phyloP scores from a whole-genome alignment of 306 rosid species.

The Herpetospermum pedunculosum region DNA sequence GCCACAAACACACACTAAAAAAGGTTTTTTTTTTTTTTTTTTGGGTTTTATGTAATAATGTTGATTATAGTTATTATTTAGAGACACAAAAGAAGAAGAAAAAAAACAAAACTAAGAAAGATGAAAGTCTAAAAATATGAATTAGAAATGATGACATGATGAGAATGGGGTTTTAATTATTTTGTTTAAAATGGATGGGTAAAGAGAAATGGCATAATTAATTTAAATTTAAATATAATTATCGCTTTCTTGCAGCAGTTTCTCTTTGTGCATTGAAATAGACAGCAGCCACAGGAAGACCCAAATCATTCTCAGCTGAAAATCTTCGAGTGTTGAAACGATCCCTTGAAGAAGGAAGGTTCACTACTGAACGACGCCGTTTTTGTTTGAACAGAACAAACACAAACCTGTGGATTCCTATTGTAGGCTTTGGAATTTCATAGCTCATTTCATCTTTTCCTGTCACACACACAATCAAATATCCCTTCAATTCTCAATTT shows the following conservation, averaged over 20 bases:
- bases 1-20: not conserved
- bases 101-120: not conserved
- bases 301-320: conserved; percentile 47
- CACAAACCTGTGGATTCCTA: conserved; percentile 91
- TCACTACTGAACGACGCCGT: conserved; percentile 39
- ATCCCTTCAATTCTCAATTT: too few species aligned
- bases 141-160: not conserved
- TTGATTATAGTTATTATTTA: not conserved
- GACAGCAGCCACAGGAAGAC: conserved; percentile 79
- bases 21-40: not conserved
- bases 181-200: not conserved
- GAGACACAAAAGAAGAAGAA: not conserved
- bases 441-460: conserved; percentile 65
- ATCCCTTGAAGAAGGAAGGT: conserved; percentile 47
- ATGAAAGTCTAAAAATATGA: not conserved
- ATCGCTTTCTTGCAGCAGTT: conserved; percentile 3
- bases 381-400: conserved; percentile 69
- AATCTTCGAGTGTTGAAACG: conserved; percentile 53
- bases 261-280: conserved; percentile 68
- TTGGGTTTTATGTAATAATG: not conserved
- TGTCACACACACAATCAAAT: too few species aligned
- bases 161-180: not conserved
- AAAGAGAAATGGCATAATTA: not conserved
- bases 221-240: not conserved
- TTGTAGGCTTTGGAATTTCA: conserved; percentile 68